Evolutionary conservation across 2,329 filamentous ascomycete species (phyloP).

Genomic region (Alternaria gansuensis): DNA sequence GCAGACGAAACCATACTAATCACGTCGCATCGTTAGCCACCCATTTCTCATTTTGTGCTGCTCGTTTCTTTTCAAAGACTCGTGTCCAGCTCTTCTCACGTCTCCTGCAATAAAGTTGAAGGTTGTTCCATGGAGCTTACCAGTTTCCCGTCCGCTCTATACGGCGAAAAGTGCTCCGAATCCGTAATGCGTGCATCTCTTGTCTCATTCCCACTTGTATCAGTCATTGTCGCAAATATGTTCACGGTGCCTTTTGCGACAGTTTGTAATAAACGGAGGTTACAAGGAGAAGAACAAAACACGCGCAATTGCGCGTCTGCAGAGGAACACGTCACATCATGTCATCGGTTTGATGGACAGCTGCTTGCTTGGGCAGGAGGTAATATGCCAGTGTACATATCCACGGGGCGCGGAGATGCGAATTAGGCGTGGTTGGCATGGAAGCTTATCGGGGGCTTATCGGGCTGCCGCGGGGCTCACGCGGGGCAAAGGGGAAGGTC

Average conservation of each 20-base stretch:
- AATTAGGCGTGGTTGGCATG: conserved; percentile 11
- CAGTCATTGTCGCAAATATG: not conserved
- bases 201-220: conserved; percentile 18
- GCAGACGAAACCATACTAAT: conserved; percentile 70
- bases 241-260: not conserved
- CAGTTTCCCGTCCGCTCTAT: conserved; percentile 66
- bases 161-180: conserved; percentile 65
- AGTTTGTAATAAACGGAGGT: not conserved
- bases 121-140: conserved; percentile 47
- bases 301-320: conserved; percentile 25
- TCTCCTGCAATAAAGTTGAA: not conserved
- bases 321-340: conserved; percentile 34
- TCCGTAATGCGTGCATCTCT: conserved; percentile 28
- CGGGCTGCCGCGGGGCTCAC: conserved; percentile 1
- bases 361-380: not conserved
- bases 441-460: conserved; percentile 18
- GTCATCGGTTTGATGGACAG: conserved; percentile 49
- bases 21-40: not conserved
- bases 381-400: conserved; percentile 38
- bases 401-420: conserved; percentile 53
- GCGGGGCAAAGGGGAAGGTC: conserved; percentile 4
- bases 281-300: not conserved
- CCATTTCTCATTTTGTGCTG: not conserved
- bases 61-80: not conserved
- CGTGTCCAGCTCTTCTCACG: not conserved